Conservation (phyloP, 228 moss, liverwort and hornwort genomes). For the Sphagnum magellanicum region DNA sequence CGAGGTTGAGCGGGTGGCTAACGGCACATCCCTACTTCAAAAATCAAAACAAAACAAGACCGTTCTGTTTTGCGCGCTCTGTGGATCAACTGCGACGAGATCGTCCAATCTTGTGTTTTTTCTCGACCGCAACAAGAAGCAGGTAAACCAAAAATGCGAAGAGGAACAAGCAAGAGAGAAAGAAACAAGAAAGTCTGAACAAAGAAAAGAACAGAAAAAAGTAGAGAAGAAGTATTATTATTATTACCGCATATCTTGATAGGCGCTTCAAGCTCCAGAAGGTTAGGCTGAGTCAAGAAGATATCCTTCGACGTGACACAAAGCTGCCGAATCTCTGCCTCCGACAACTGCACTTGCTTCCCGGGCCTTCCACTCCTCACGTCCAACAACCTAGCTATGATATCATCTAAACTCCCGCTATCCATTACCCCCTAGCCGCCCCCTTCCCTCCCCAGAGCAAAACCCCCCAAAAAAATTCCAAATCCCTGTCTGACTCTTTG, state of each 20-base stretch:
- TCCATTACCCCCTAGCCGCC: constrained; percentile 38
- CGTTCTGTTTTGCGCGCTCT: too few relatives aligned
- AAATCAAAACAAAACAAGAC: too few relatives aligned
- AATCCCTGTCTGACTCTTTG: too few relatives aligned
- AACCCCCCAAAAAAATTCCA: neutral
- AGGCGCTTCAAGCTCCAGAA: constrained; percentile 61
- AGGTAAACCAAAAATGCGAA: neutral
- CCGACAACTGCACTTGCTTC: constrained; percentile 56
- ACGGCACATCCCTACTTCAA: too few relatives aligned
- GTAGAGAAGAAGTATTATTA: neutral
- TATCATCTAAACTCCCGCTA: constrained; percentile 34
- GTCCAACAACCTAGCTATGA: constrained; percentile 44
- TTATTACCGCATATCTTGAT: constrained; percentile 54
- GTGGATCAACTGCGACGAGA: too few relatives aligned
- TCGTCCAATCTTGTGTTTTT: too few relatives aligned
- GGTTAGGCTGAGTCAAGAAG: constrained; percentile 56
- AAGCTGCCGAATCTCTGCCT: constrained; percentile 55
- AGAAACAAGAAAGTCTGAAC: neutral
- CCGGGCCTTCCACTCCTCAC: constrained; percentile 37
- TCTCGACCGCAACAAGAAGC: too few relatives aligned
- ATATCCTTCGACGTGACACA: constrained; percentile 47
- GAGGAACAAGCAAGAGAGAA: neutral
- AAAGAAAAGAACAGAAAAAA: neutral
- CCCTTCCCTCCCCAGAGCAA: constrained; percentile 18
- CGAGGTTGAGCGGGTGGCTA: too few relatives aligned